phyloP scores from a whole-genome alignment of 208 protist species.

The Balamuthia mandrillaris region DNA sequence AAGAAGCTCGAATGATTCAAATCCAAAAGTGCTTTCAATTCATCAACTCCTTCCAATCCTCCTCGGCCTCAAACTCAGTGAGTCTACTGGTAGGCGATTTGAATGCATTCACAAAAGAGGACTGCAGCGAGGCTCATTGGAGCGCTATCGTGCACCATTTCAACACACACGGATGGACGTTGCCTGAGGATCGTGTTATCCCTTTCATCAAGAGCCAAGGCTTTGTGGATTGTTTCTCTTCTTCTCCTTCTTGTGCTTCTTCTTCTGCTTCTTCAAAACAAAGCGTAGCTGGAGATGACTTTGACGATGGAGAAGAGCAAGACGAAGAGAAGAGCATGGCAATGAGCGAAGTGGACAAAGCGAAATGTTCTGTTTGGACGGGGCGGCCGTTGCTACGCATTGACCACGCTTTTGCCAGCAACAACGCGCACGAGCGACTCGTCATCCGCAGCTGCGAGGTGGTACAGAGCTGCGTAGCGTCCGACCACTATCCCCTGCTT shows the following conservation, averaged over 20 bases:
- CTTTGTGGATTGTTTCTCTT: background rate
- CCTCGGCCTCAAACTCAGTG: background rate
- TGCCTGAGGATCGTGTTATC: background rate
- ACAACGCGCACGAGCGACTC: background rate
- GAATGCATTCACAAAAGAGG: background rate
- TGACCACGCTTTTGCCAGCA: background rate
- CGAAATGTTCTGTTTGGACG: slow-evolving; percentile 6
- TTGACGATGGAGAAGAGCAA: background rate
- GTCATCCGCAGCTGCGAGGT: background rate
- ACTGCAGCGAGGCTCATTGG: background rate
- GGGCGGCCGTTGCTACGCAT: background rate
- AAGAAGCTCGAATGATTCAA: background rate
- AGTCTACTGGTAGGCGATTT: background rate
- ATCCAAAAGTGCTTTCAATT: background rate
- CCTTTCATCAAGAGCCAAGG: background rate
- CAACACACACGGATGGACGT: background rate
- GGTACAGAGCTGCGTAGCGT: background rate
- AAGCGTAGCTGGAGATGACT: too few species aligned
- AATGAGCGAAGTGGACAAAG: background rate
- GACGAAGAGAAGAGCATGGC: background rate
- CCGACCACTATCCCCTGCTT: background rate
- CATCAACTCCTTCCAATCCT: background rate
- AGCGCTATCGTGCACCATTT: background rate
- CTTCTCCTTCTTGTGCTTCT: too few species aligned
- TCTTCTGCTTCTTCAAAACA: too few species aligned